Base-by-base conservation (phyloP, 2,329 filamentous ascomycete species). In the Xylaria arbuscula region DNA sequence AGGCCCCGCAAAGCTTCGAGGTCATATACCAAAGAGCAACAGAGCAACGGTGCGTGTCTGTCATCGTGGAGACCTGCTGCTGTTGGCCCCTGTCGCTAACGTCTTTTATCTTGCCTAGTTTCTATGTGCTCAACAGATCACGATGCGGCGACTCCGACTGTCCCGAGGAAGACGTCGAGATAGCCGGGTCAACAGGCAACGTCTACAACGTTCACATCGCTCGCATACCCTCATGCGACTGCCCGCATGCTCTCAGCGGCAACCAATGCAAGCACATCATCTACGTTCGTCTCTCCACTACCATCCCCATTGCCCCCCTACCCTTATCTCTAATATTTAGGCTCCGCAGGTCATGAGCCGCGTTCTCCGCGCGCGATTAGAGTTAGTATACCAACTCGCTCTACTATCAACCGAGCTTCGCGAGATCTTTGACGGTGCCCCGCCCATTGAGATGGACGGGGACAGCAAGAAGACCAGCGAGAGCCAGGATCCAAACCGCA, bases 221-320 rank as follows among this genome's bases (percentile, higher is more conserved):
- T 2, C 81, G 81, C n/a, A 73, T 82, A 19, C 86, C 88, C 0
- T 79, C 72, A 0, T 91, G 89, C 75, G 81, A 83, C 57, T 90
- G 89, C 68, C 87, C 88, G 0, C 84, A 89, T 65, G 83, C 82
- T 0, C 72, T 67, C 32, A 82, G 82, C 40, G 86, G 87, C 0
- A 83, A 87, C 38, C 87, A 89, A 69, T 91, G 89, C 84, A 92
- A 92, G 74, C 90, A 92, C 72, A 80, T 89, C 32, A 69, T 90
- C 51, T 92, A 89, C 73, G 86, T 86, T 73, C 48, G 80, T 78
- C 34, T 19, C 11, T 1, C 0, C 17, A 17, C 28, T 24, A n/a
- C 2, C 4, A 9, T 13, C 15, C 34, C 19, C 8, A 6, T 40
- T 15, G 8, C 15, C n/a, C 15, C 3, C 7, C 2, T 17, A 4